phyloP scores from a whole-genome alignment of 805 yeast species.

The Metschnikowia reukaufii region DNA sequence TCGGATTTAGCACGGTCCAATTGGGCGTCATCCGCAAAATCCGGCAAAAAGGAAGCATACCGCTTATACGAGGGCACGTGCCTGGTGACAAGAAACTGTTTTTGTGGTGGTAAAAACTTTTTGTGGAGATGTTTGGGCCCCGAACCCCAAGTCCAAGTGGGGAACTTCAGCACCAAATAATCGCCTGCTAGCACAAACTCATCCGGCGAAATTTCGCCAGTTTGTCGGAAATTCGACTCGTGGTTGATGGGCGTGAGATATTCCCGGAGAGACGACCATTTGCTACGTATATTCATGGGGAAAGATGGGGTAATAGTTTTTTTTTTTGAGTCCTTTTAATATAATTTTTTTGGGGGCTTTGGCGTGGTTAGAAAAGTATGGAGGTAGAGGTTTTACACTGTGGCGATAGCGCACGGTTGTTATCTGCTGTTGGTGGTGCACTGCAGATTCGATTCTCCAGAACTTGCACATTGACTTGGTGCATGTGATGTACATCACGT shows the following conservation, averaged over 20 bases:
- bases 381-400: background rate
- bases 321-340: background rate
- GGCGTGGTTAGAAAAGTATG: too few relatives aligned
- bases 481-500: too few relatives aligned
- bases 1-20: background rate
- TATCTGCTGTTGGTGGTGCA: too few relatives aligned
- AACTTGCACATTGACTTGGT: too few relatives aligned
- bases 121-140: conserved; percentile 41
- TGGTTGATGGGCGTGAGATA: conserved; percentile 89
- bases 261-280: conserved; percentile 81
- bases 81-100: conserved; percentile 82
- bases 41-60: conserved; percentile 12
- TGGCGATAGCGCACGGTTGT: conserved; percentile 3
- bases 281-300: conserved; percentile 28
- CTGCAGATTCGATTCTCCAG: too few relatives aligned
- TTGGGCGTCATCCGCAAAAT: conserved; percentile 20
- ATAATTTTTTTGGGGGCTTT: background rate
- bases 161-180: conserved; percentile 84
- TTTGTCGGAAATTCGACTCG: conserved; percentile 75
- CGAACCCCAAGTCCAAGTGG: conserved; percentile 89
- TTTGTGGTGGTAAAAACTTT: conserved; percentile 79
- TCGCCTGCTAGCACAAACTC: conserved; percentile 96
- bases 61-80: conserved; percentile 86
- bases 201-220: conserved; percentile 94
- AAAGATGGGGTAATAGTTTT: background rate